Evolutionary conservation across 805 yeast genomes (phyloP), one percentile per base, ranked within the genome.

Genomic region (Myxozyma lipomycoides): DNA sequence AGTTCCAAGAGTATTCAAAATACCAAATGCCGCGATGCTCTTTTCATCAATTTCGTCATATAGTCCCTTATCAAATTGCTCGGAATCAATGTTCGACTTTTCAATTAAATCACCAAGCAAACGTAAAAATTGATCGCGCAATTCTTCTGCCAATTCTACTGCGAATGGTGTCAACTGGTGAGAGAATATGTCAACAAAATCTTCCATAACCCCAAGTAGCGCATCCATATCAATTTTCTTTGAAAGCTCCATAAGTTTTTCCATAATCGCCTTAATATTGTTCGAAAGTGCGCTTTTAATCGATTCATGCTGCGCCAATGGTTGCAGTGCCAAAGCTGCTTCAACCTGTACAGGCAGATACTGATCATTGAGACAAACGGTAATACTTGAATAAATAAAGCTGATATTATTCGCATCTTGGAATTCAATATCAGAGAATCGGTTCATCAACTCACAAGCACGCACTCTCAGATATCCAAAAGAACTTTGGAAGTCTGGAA

Each of bases 121-220:
- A 57, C 77, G 74, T 62, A 86, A 62, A 62, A 90, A 87, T 64
- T 91, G 96, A 44, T 80, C 56, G 24, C 52, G 48, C 36, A 73
- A 55, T 54, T 71, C 71, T 23, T 59, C 69, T 65, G 81, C 79
- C 48, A 85, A 68, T 51, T 84, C 83, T n/a, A 80, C 73, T 35
- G 95, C 91, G 67, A 86, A 91, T 17, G 98, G 98, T 54, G 89
- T 93, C 60, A 91, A 74, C 67, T 91, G 95, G 58, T 83, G 86
- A 3, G 95, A 77, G 68, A 84, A 93, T 51, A 78, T 80, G 64
- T 90, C 96, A 26, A 91, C 97, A 65, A 93, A 84, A 62, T 90
- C 96, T 72, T 91, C 98, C 84, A 91, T 88, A 4, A 91, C 96
- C 22, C 84, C 85, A 21, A 95, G 81, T 25, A 93, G 77, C 1